Evolutionary conservation across 495 filamentous ascomycete genomes (phyloP), one percentile per base, ranked within the genome.

Genomic region (Penicillium paxilli): DNA sequence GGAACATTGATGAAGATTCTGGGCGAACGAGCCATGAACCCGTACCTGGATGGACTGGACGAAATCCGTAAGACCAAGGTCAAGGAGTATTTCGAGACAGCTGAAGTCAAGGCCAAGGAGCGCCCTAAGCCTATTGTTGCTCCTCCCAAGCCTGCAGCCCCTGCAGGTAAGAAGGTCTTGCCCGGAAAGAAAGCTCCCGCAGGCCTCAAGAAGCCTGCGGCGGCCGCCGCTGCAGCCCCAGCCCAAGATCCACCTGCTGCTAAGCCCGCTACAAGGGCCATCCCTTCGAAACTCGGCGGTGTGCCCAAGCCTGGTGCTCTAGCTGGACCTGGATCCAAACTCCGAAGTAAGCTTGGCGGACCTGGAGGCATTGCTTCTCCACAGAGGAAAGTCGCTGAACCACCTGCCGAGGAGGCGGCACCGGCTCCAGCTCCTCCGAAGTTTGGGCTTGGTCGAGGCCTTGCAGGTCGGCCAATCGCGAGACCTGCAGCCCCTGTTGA

Each of bases 1-100:
- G 95, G 95, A 55, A 96, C 92, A 1, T 69, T 99, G 57, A 97
- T 97, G 94, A 98, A 97, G 79, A 98, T 99, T 44, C 87, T 97
- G 77, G 93, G 95, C 38, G 95, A 99, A 65, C 83, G 94, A 35
- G 87, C 87, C n/a, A 99, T 98, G 94, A 89, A 87, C 38, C 89
- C 91, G 6, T 91, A 95, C 65, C 73, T 99, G n/a, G 92, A 98
- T 57, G 91, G 90, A 1, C 74, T 99, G 14, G 95, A 99, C 64
- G 94, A 99, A 21, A 96, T 98, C 51, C 82, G 92, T 49, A 98
- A 96, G 74, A 87, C 82, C 20, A 99, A 97, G 73, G 88, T 97
- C 66, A 97, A 96, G 72, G 95, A 98, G 66, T 97, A 85, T 70
- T 92, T 84, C 64, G 92, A 96, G 24, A 84, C 84, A 1, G 95